Evolutionary conservation across 345 rosid genomes (phyloP).

Genomic region (Populus simonii): DNA sequence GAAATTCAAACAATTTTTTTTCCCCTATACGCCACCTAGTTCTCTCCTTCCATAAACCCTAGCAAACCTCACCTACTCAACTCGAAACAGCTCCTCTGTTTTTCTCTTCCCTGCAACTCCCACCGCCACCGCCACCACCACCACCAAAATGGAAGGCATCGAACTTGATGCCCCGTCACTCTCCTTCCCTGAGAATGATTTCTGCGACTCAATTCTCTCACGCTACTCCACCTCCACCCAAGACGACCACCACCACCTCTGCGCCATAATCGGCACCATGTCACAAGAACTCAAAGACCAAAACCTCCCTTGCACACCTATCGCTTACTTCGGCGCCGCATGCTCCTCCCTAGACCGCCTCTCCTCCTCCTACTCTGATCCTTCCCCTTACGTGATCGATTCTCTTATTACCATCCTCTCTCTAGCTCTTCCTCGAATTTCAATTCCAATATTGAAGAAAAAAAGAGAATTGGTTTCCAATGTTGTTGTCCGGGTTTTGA

Average conservation of each 20-base stretch:
- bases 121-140: neutral
- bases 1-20: too few relatives aligned
- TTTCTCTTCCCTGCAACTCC: neutral
- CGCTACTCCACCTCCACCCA: slow-evolving; percentile 47
- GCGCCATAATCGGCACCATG: slow-evolving; percentile 65
- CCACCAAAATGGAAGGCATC: slow-evolving; percentile 28
- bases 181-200: slow-evolving; percentile 31
- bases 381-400: slow-evolving; percentile 43
- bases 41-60: slow-evolving; percentile 15
- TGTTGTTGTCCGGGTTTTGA: slow-evolving; percentile 41
- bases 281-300: slow-evolving; percentile 71
- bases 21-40: too few relatives aligned
- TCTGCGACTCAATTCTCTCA: slow-evolving; percentile 53
- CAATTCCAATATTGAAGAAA: slow-evolving; percentile 44
- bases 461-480: slow-evolving; percentile 51
- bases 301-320: slow-evolving; percentile 50
- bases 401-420: slow-evolving; percentile 61
- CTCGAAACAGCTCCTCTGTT: neutral
- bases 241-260: slow-evolving; percentile 60
- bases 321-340: slow-evolving; percentile 69
- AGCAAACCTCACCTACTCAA: neutral
- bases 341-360: slow-evolving; percentile 64
- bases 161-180: slow-evolving; percentile 24
- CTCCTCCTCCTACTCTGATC: slow-evolving; percentile 32
- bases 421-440: slow-evolving; percentile 49